These are phyloP conservation scores for Allium sativum DNA, from an alignment of 106 monocot genomes.

Conservation along the genomic window DNA sequence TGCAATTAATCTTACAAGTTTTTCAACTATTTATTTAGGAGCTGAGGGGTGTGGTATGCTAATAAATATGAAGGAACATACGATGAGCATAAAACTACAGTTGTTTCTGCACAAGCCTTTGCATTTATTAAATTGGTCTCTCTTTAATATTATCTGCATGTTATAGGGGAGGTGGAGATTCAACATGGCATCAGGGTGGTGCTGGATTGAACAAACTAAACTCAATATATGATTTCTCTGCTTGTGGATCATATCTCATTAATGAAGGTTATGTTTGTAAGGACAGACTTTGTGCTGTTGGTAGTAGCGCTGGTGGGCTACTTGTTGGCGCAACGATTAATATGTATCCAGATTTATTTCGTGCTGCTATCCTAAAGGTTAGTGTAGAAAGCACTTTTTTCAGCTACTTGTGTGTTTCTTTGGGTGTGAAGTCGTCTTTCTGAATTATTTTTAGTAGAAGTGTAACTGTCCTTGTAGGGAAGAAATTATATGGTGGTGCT, in stretches of 20 bases:
- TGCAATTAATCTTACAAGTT: too few relatives aligned
- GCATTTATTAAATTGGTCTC: background rate
- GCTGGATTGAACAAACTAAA: constrained; percentile 55
- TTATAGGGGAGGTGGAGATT: constrained; percentile 39
- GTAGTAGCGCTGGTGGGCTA: constrained; percentile 92
- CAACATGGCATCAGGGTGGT: constrained; percentile 70
- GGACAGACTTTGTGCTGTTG: constrained; percentile 61
- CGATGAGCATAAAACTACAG: too few relatives aligned
- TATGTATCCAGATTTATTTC: constrained; percentile 61
- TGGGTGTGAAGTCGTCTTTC: too few relatives aligned
- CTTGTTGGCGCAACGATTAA: constrained; percentile 74
- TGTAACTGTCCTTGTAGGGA: too few relatives aligned
- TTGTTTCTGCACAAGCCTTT: too few relatives aligned
- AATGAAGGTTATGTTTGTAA: constrained; percentile 74
- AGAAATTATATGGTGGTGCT: too few relatives aligned
- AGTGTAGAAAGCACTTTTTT: too few relatives aligned
- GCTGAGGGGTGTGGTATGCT: too few relatives aligned
- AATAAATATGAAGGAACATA: too few relatives aligned
- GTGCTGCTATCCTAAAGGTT: constrained; percentile 87
- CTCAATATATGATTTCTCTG: constrained; percentile 81
- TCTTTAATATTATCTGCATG: background rate
- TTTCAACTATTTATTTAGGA: too few relatives aligned
- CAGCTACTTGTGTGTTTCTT: too few relatives aligned
- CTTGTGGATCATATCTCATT: constrained; percentile 68
- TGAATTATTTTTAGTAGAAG: too few relatives aligned